Conservation (phyloP, 2,329 filamentous ascomycete genomes). For the Neonectria punicea region DNA sequence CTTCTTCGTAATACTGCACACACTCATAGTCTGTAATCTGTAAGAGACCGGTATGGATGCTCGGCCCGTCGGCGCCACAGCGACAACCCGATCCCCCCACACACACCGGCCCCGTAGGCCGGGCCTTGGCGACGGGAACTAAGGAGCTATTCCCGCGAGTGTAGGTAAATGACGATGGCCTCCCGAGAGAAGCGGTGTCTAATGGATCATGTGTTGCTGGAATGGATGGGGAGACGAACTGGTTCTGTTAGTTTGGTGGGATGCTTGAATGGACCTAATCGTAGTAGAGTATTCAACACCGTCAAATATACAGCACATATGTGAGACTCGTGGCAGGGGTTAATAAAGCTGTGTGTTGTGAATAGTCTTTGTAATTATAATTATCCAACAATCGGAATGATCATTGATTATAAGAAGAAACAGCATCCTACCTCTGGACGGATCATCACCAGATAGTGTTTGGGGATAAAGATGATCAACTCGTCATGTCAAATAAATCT, state of each 20-base stretch:
- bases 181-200: neutral
- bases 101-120: neutral
- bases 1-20: neutral
- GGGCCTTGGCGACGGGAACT: conserved; percentile 13
- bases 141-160: neutral
- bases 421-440: too few relatives aligned
- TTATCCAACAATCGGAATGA: neutral
- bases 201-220: neutral
- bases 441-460: too few relatives aligned
- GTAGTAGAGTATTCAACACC: neutral
- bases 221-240: neutral
- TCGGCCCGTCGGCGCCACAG: conserved; percentile 1
- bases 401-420: neutral
- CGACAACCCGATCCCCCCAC: conserved; percentile 14
- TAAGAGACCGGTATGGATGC: neutral
- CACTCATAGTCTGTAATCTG: too few relatives aligned
- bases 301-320: neutral
- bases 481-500: neutral
- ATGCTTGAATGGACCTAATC: neutral
- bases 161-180: neutral
- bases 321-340: neutral
- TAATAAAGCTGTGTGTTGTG: neutral
- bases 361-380: neutral
- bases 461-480: too few relatives aligned
- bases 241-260: too few relatives aligned